Evolutionary conservation across 2,329 filamentous ascomycete genomes (phyloP), one percentile per base, ranked within the genome.

Genomic region (Phaeomoniella chlamydospora): DNA sequence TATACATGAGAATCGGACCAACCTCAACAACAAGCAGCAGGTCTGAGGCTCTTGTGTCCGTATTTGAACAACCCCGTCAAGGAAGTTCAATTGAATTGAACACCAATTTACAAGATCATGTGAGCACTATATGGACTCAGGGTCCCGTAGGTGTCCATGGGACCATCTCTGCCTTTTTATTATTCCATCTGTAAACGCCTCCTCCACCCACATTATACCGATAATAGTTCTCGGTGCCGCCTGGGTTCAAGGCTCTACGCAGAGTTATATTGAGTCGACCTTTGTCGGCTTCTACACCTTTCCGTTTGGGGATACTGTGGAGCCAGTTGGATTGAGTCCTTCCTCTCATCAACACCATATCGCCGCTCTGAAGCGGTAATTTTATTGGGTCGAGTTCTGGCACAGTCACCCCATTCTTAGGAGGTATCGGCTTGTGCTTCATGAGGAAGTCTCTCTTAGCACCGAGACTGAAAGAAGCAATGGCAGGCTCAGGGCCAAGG

Each of bases 141-240:
- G 9, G 6, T 26, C 22, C 22, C 6, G 35, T 10, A 4, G 15
- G 26, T 39, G 41, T 38, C 53, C 61, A 63, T 6, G 49, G 42
- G 32, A 51, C 40, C 67, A 71, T 71, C 48, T 75, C 70, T 41
- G 66, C 58, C 40, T 54, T 60, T 33, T 43, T 52, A 13, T 61
- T 62, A 52, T 81, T 65, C 82, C 82, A 87, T 47, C 65, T 68
- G 53, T 74, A 79, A n/a, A 78, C 70, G 1, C 61, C 65, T 1
- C 82, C 81, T 29, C 56, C 67, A 1, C 82, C 81, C 35, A 87
- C 78, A 57, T 88, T 88, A 57, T 88, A 88, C 49, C 75, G 72
- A 54, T 88, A 86, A 54, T 88, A 87, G 54, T 88, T 88, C 48
- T 84, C 77, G 17, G 80, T 87, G 1, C 80, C 81, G 3, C 63